phyloP scores from a whole-genome alignment of 2,329 filamentous ascomycete genomes.

The Alternaria hordeiaustralica region DNA sequence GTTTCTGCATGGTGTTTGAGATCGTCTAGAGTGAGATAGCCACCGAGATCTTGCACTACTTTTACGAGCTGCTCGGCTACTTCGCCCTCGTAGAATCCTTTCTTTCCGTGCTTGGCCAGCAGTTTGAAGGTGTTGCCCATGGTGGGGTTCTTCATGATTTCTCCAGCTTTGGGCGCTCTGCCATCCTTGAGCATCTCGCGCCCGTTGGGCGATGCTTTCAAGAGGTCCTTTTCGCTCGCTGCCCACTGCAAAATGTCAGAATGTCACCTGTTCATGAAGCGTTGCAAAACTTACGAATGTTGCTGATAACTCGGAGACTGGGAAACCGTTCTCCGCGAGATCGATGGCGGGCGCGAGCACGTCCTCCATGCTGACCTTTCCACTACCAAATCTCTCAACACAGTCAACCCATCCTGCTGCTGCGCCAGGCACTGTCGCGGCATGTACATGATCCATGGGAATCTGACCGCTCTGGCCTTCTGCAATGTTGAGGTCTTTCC shows the following conservation, averaged over 20 bases:
- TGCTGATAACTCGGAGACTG: slow-evolving; percentile 81
- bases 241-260: slow-evolving; percentile 68
- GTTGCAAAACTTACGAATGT: slow-evolving; percentile 63
- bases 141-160: slow-evolving; percentile 85
- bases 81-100: slow-evolving; percentile 86
- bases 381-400: slow-evolving; percentile 86
- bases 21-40: slow-evolving; percentile 79
- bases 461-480: slow-evolving; percentile 66
- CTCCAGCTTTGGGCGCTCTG: slow-evolving; percentile 77
- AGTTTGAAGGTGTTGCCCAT: slow-evolving; percentile 82
- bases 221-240: slow-evolving; percentile 66
- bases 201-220: slow-evolving; percentile 81
- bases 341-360: slow-evolving; percentile 83
- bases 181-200: slow-evolving; percentile 85
- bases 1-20: slow-evolving; percentile 75
- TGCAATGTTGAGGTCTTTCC: slow-evolving; percentile 70
- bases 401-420: slow-evolving; percentile 93
- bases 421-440: slow-evolving; percentile 87
- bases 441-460: slow-evolving; percentile 76
- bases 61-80: slow-evolving; percentile 83
- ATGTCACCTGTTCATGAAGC: neutral
- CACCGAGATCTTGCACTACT: slow-evolving; percentile 77
- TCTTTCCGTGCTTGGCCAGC: slow-evolving; percentile 80
- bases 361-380: slow-evolving; percentile 76
- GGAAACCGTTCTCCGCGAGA: slow-evolving; percentile 86